These are phyloP conservation scores for Gyromitra esculenta DNA, from an alignment of 2,329 filamentous ascomycete species.

Conservation along the genomic window DNA sequence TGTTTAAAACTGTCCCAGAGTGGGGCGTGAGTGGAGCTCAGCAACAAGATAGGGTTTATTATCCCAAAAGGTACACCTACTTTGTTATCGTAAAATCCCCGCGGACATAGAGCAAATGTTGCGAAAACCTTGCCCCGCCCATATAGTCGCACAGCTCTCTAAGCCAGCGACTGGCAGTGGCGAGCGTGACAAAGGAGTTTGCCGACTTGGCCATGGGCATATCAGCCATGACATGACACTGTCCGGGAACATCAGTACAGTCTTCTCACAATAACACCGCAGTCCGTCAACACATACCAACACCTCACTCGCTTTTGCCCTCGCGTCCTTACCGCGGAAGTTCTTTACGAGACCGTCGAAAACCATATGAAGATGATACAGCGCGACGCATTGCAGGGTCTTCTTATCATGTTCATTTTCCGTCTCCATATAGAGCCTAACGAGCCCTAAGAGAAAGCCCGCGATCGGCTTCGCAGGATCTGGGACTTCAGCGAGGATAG, in stretches of 20 bases:
- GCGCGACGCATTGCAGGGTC: conserved; percentile 49
- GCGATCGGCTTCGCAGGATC: conserved; percentile 48
- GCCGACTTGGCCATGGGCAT: conserved; percentile 53
- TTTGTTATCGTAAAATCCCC: conserved; percentile 51
- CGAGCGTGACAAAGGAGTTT: conserved; percentile 50
- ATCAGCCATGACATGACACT: conserved; percentile 52
- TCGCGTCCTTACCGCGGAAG: conserved; percentile 48
- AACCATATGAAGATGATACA: conserved; percentile 50
- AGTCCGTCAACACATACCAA: conserved; percentile 39
- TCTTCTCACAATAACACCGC: not conserved
- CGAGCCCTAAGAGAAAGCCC: conserved; percentile 45
- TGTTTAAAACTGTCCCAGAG: conserved; percentile 45
- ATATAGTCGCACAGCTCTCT: conserved; percentile 50
- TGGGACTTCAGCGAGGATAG: conserved; percentile 44
- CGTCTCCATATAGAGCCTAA: conserved; percentile 45
- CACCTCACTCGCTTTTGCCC: conserved; percentile 47
- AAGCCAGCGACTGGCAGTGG: conserved; percentile 48
- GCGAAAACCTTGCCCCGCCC: conserved; percentile 45
- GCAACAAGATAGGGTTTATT: not conserved
- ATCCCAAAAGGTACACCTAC: conserved; percentile 11
- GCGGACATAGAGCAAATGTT: conserved; percentile 46
- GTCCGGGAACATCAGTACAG: conserved; percentile 12
- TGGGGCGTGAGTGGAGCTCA: not conserved
- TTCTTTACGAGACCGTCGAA: conserved; percentile 51
- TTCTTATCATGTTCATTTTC: conserved; percentile 52